Evolutionary conservation across 257 asterid species (phyloP).

Genomic region (Solanum lycopersicoides): DNA sequence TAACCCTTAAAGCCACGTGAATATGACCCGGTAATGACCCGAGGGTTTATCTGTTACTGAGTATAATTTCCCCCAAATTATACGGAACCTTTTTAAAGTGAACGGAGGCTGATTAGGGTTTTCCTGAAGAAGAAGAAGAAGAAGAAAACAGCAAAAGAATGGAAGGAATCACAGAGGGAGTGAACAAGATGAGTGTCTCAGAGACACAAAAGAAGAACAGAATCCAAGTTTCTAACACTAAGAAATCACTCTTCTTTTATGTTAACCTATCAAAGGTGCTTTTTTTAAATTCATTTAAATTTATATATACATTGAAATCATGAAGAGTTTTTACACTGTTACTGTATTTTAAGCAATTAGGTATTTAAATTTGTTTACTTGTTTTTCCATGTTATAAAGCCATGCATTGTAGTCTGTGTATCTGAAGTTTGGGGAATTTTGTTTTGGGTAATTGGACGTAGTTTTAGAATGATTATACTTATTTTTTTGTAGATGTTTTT

Average conservation of each 20-base stretch:
- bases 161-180: conserved; percentile 38
- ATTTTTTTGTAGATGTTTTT: background rate
- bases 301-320: background rate
- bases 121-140: background rate
- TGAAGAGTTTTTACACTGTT: background rate
- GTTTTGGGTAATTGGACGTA: background rate
- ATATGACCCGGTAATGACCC: background rate
- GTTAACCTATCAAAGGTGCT: conserved; percentile 29
- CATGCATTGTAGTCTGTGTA: background rate
- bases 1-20: background rate
- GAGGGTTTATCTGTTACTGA: background rate
- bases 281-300: background rate
- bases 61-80: background rate
- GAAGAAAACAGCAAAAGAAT: background rate
- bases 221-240: conserved; percentile 36
- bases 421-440: background rate
- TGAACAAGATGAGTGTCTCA: conserved; percentile 17
- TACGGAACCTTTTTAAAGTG: background rate
- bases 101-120: background rate
- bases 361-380: background rate
- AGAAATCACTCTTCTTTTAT: conserved; percentile 33
- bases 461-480: background rate
- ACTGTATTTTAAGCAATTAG: background rate
- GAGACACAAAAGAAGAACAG: conserved; percentile 22
- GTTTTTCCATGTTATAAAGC: background rate